Base-by-base conservation (phyloP, 176 grass and related monocot species). In the Bonia amplexicaulis region DNA sequence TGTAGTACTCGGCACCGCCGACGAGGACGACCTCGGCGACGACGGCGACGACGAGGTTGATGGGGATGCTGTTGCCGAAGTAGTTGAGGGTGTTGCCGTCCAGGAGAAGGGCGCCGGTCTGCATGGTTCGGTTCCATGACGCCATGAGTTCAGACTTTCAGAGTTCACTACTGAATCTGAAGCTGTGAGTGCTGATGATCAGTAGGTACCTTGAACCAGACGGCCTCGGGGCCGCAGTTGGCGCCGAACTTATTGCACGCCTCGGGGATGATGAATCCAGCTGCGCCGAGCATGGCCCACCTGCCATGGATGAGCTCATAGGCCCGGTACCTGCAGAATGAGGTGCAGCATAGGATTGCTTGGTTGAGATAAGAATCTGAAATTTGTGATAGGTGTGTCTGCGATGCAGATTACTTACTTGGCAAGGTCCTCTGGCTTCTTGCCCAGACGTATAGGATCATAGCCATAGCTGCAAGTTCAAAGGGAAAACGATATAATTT, bases 241-340 rank as follows among this genome's bases (percentile, higher is more conserved):
- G 96, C 93, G 9, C 96, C 93, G 25, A 89, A 98, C 74, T 98
- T 98, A 93, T 98, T 98, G 86, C 90, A 92, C 4, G 91, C 96
- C 90, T 98, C 96, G 0, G 93, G 96, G 58, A 98, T 98, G 88
- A 95, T 88, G 88, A 91, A 93, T 12, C 96, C 96, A 5, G 96
- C 96, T 16, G 96, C 93, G 9, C 96, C 96, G 12, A 98, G 96
- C 96, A 98, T 98, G 46, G 96, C 96, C 96, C 93, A 98, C 84
- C 93, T 93, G 55, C 88, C 93, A 78, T 98, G 96, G 87, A 98
- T 95, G 61, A 98, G 93, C 83, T 95, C 96, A 46, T 94, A 98
- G 54, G 93, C 93, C 71, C 94, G 96, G 73, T 98, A 98, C 73
- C 96, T 98, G 88, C 86, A 90, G 1, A 26, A 31, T 16, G 26